Conservation (phyloP, 441 rosid genomes). For the Aleurites moluccanus region DNA sequence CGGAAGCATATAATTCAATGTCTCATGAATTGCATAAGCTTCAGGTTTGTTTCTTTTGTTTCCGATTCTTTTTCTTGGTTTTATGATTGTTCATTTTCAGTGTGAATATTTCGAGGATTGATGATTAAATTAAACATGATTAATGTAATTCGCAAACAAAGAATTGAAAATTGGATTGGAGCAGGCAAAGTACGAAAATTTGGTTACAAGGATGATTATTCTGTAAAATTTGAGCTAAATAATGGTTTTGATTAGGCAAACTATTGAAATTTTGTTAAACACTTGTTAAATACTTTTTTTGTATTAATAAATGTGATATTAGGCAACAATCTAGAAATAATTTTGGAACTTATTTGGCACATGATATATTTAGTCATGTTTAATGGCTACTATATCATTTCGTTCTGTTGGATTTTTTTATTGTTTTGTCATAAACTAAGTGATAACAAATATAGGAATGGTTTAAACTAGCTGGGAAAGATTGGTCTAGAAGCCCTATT, state of each 20-base stretch:
- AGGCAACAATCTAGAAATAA: not conserved
- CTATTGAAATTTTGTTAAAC: not conserved
- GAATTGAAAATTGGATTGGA: not conserved
- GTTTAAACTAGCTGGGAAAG: no score
- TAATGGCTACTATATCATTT: no score
- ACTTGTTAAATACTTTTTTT: not conserved
- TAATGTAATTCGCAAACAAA: not conserved
- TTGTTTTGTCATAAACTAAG: no score
- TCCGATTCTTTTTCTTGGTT: not conserved
- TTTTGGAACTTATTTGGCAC: not conserved
- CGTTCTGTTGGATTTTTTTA: no score
- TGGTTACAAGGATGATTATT: not conserved
- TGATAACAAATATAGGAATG: no score
- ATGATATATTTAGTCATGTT: no score
- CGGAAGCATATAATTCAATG: constrained; percentile 47
- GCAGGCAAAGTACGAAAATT: not conserved
- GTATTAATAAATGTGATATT: not conserved
- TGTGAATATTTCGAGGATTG: not conserved
- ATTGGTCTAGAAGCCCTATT: no score
- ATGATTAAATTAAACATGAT: not conserved
- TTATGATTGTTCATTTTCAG: no score
- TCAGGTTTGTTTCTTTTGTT: constrained; percentile 34
- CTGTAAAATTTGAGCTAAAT: no score
- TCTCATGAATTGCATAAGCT: constrained; percentile 63
- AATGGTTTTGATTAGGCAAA: not conserved